Percentiles rank a stretch among this genome's conserved stretches.
These are phyloP conservation scores for Citrus hindsii DNA, from an alignment of 345 rosid genomes.

Conservation along the genomic window DNA sequence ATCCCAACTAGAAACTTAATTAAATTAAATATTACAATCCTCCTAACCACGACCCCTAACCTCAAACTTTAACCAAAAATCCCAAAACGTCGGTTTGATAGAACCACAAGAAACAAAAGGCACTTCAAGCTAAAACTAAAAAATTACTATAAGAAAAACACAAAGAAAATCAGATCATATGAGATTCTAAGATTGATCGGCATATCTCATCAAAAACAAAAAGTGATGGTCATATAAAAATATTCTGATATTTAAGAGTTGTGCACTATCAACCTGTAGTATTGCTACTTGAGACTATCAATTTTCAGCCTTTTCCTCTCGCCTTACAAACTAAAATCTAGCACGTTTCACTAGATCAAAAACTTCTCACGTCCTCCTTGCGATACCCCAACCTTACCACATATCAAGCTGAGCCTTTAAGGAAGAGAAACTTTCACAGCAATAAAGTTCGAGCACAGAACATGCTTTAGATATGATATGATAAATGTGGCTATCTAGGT, in stretches of 20 bases:
- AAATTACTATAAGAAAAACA: background rate
- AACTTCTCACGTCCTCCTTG: background rate
- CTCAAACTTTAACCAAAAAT: background rate
- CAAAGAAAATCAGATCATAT: background rate
- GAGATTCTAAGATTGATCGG: background rate
- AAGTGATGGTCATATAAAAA: too few relatives aligned
- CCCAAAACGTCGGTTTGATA: background rate
- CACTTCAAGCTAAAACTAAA: background rate
- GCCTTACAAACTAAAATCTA: background rate
- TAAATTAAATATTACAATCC: background rate
- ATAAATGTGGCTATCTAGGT: background rate
- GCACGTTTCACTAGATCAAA: background rate
- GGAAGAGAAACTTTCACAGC: background rate
- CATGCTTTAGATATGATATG: background rate
- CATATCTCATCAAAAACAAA: background rate
- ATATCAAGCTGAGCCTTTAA: too few relatives aligned
- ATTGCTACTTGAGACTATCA: background rate
- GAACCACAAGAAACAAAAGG: background rate
- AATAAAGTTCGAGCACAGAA: background rate
- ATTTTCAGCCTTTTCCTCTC: background rate
- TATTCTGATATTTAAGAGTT: background rate
- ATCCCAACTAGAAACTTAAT: background rate
- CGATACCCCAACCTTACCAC: too few relatives aligned
- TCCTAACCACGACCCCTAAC: background rate
- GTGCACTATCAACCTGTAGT: background rate